Conservation (phyloP, 768 basidiomycete genomes). For the Lepiota brunneoincarnata region DNA sequence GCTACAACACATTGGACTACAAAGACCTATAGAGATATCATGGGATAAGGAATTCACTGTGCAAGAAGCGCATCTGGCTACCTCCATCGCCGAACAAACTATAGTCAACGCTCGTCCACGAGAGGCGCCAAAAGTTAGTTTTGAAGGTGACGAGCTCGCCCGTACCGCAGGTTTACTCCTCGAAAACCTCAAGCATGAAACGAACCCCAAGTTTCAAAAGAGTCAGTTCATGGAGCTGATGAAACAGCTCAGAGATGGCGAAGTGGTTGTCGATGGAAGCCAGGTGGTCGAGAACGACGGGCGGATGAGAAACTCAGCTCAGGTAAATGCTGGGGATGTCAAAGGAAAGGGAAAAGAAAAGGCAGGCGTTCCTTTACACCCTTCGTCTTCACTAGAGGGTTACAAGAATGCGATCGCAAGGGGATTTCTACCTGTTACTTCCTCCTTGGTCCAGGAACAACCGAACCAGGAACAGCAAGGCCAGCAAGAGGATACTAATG, state of each 20-base stretch:
- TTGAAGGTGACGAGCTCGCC: conserved; percentile 70
- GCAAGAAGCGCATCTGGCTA: conserved; percentile 43
- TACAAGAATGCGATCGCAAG: neutral
- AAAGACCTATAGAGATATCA: conserved; percentile 31
- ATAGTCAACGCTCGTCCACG: conserved; percentile 15
- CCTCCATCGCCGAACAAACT: conserved; percentile 20
- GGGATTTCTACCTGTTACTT: neutral
- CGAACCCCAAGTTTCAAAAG: conserved; percentile 82
- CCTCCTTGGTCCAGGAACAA: conserved; percentile 5
- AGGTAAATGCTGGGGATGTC: conserved; percentile 30
- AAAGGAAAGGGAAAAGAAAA: conserved; percentile 65
- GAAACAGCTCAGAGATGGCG: conserved; percentile 78
- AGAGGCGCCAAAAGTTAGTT: conserved; percentile 16
- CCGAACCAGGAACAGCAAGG: conserved; percentile 3
- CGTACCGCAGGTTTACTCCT: conserved; percentile 77
- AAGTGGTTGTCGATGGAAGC: conserved; percentile 76
- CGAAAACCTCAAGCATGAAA: conserved; percentile 69
- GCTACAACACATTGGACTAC: neutral
- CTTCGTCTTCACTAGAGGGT: neutral
- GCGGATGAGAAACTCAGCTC: conserved; percentile 19
- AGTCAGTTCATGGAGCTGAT: conserved; percentile 86
- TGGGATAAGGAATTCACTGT: conserved; percentile 70
- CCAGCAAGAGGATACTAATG: conserved; percentile 44
- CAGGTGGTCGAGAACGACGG: conserved; percentile 62
- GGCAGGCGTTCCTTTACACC: conserved; percentile 27